phyloP scores from a whole-genome alignment of 495 filamentous ascomycete genomes.

The Entonaema liquescens region DNA sequence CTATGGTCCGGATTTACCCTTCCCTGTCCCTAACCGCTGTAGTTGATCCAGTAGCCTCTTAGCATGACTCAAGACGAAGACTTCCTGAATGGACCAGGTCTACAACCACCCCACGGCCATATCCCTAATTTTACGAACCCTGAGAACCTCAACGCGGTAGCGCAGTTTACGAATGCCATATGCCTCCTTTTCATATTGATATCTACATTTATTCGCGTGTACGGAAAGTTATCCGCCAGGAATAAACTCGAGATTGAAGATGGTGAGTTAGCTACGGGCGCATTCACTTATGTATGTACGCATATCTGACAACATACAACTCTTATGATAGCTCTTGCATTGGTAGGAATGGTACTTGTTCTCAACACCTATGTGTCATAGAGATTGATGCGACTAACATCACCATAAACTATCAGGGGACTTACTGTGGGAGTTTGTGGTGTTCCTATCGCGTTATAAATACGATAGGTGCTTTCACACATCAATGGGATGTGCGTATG shows the following conservation, averaged over 20 bases:
- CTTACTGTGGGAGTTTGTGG: neutral
- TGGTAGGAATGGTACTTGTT: neutral
- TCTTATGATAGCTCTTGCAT: neutral
- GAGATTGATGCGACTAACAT: neutral
- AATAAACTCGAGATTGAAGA: neutral
- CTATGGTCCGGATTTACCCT: too few relatives aligned
- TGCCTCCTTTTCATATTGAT: neutral
- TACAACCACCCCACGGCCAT: neutral
- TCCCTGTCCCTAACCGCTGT: too few relatives aligned
- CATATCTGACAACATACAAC: neutral
- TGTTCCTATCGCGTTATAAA: neutral
- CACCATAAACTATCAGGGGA: neutral
- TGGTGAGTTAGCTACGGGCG: neutral
- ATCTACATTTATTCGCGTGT: neutral
- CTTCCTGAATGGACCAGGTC: too few relatives aligned
- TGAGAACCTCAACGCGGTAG: neutral
- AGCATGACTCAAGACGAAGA: too few relatives aligned
- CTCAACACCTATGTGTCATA: too few relatives aligned
- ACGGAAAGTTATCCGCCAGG: neutral
- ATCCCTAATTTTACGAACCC: neutral
- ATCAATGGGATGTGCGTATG: neutral
- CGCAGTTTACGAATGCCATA: neutral
- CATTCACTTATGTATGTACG: neutral
- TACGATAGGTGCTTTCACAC: neutral
- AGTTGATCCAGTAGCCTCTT: too few relatives aligned